phyloP scores from a whole-genome alignment of 2,329 filamentous ascomycete species.

The Bipolaris bicolor region DNA sequence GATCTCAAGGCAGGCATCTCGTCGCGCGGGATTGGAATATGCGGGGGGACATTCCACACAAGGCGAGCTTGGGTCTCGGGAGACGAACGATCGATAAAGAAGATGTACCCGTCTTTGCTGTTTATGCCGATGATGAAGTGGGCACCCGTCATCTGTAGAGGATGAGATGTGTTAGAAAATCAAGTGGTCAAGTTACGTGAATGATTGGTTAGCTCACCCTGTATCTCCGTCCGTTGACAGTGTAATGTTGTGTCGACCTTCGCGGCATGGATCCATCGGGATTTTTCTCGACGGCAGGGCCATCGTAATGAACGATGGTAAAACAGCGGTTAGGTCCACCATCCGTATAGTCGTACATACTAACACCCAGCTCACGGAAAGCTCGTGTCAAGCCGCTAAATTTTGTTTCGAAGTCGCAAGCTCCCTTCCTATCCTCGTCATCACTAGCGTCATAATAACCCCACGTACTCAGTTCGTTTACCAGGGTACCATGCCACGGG shows the following conservation, averaged over 20 bases:
- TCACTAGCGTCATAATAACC: background rate
- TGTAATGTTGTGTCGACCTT: background rate
- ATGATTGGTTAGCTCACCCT: background rate
- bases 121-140: background rate
- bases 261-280: background rate
- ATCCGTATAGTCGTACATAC: background rate
- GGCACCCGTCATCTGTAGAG: background rate
- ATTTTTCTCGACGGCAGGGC: background rate
- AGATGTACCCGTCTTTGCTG: background rate
- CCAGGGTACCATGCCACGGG: background rate
- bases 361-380: background rate
- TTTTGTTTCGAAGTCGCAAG: background rate
- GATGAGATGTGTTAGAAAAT: background rate
- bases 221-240: background rate
- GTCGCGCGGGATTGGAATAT: background rate
- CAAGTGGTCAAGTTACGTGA: too few relatives aligned
- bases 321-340: conserved; percentile 9
- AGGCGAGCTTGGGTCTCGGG: background rate
- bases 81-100: conserved; percentile 1
- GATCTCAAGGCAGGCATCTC: conserved; percentile 3
- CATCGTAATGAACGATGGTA: background rate
- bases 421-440: background rate
- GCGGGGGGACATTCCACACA: background rate
- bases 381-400: background rate
- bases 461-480: background rate